Evolutionary conservation across 345 rosid species (phyloP).

Genomic region (Euphorbia pulcherrima): DNA sequence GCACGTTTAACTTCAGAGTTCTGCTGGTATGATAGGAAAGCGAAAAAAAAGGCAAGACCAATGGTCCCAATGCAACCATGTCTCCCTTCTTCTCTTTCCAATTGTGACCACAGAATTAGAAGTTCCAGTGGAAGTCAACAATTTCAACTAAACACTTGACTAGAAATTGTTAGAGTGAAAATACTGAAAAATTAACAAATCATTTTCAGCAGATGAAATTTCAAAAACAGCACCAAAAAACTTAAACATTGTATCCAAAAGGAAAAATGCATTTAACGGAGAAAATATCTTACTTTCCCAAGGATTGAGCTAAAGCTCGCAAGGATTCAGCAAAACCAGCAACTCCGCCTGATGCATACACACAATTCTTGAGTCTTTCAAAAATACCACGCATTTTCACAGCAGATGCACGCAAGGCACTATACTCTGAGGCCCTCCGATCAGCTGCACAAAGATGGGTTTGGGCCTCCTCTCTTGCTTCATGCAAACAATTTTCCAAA

Average conservation of each 20-base stretch:
- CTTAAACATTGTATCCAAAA: neutral
- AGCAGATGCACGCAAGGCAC: slow-evolving; percentile 74
- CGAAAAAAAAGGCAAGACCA: too few relatives aligned
- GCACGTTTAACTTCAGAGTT: too few relatives aligned
- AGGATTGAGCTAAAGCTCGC: slow-evolving; percentile 73
- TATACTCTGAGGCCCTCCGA: slow-evolving; percentile 79
- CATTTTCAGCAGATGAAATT: neutral
- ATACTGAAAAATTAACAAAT: neutral
- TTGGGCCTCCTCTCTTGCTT: slow-evolving; percentile 98
- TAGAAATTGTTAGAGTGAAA: neutral
- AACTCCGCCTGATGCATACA: slow-evolving; percentile 58
- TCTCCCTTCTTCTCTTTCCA: neutral
- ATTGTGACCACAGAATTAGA: neutral
- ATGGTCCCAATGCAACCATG: neutral
- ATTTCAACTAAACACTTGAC: neutral
- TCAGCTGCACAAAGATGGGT: slow-evolving; percentile 94
- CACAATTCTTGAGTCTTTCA: slow-evolving; percentile 72
- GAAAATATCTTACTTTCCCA: slow-evolving; percentile 67
- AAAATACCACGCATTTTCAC: slow-evolving; percentile 77
- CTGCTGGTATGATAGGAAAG: too few relatives aligned
- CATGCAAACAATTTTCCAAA: slow-evolving; percentile 95
- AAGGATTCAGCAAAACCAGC: slow-evolving; percentile 74
- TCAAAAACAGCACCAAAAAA: neutral
- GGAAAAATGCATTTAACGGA: neutral
- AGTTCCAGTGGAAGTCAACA: neutral